Conservation (phyloP, 2,329 filamentous ascomycete genomes). For the Claviceps pusilla region DNA sequence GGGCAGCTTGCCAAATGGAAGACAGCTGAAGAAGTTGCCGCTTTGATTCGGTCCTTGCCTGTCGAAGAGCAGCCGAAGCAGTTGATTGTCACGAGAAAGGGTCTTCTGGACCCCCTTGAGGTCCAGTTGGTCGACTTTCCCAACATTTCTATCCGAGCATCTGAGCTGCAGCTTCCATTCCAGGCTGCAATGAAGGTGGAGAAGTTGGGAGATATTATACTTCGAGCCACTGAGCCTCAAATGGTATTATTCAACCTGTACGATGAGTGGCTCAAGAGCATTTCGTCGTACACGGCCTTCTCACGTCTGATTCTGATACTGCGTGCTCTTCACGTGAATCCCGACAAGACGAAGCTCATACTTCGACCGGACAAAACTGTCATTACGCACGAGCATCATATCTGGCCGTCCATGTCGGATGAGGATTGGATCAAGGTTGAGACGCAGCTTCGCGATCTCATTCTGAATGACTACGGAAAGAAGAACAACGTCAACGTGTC, state of each 20-base stretch:
- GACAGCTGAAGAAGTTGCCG: slow-evolving; percentile 97
- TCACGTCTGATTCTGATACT: slow-evolving; percentile 87
- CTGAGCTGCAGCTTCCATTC: slow-evolving; percentile 92
- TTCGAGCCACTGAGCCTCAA: slow-evolving; percentile 94
- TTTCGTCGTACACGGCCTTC: slow-evolving; percentile 97
- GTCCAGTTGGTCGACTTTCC: slow-evolving; percentile 96
- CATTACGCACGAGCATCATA: slow-evolving; percentile 96
- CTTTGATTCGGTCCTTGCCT: slow-evolving; percentile 83
- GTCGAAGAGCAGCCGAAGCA: slow-evolving; percentile 98
- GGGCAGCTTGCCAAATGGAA: slow-evolving; percentile 99
- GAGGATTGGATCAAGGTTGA: slow-evolving; percentile 99
- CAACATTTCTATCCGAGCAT: slow-evolving; percentile 96
- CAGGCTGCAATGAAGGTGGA: slow-evolving; percentile 99
- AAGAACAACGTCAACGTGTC: slow-evolving; percentile 99
- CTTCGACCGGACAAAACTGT: slow-evolving; percentile 93
- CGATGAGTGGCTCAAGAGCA: slow-evolving; percentile 96
- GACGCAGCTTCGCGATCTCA: slow-evolving; percentile 84
- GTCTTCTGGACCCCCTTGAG: slow-evolving; percentile 88
- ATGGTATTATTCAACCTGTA: slow-evolving; percentile 99
- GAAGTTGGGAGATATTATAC: slow-evolving; percentile 97
- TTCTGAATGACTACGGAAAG: slow-evolving; percentile 96
- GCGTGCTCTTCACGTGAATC: slow-evolving; percentile 90
- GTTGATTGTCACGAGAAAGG: slow-evolving; percentile 94
- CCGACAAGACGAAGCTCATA: slow-evolving; percentile 94
- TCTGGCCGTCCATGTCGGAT: slow-evolving; percentile 87